phyloP scores from a whole-genome alignment of 352 stramenopile species.

The Globisporangium acanthophoron region DNA sequence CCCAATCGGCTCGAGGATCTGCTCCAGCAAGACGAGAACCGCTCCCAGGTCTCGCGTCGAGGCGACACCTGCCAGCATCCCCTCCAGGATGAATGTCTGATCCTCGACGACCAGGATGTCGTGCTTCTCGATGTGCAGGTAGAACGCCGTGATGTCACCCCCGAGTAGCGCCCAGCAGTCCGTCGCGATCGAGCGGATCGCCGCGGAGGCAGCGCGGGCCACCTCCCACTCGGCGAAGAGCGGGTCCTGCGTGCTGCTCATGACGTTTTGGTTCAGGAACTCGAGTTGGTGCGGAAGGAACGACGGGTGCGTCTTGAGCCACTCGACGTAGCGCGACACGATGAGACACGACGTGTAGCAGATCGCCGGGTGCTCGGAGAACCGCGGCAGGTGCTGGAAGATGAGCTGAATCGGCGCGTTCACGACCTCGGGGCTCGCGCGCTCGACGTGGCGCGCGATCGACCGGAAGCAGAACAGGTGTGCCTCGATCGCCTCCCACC shows the following conservation, averaged over 20 bases:
- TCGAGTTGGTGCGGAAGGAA: conserved; percentile 49
- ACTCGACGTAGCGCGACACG: conserved; percentile 76
- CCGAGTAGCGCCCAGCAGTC: conserved; percentile 75
- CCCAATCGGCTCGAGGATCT: conserved; percentile 62
- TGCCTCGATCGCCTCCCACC: conserved; percentile 76
- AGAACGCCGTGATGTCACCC: conserved; percentile 64
- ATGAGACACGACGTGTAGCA: conserved; percentile 85
- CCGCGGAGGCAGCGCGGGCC: conserved; percentile 56
- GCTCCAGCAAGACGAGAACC: conserved; percentile 50
- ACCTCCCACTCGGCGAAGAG: conserved; percentile 72
- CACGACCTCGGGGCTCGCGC: conserved; percentile 13
- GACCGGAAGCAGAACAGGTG: conserved; percentile 82
- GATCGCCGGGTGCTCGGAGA: conserved; percentile 71
- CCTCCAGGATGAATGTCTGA: conserved; percentile 82
- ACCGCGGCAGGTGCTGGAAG: conserved; percentile 72
- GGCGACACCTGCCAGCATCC: conserved; percentile 57
- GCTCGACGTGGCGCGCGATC: conserved; percentile 78
- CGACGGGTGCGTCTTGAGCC: conserved; percentile 44
- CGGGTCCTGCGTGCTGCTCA: conserved; percentile 38
- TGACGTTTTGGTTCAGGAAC: conserved; percentile 73
- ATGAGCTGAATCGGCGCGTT: conserved; percentile 58
- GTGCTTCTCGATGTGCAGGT: conserved; percentile 65
- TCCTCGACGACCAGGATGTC: conserved; percentile 71
- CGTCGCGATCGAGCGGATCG: conserved; percentile 63
- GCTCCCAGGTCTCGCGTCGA: conserved; percentile 37